These are phyloP conservation scores for Saccharomycopsis olivae DNA, from an alignment of 805 yeast genomes.

Conservation along the genomic window DNA sequence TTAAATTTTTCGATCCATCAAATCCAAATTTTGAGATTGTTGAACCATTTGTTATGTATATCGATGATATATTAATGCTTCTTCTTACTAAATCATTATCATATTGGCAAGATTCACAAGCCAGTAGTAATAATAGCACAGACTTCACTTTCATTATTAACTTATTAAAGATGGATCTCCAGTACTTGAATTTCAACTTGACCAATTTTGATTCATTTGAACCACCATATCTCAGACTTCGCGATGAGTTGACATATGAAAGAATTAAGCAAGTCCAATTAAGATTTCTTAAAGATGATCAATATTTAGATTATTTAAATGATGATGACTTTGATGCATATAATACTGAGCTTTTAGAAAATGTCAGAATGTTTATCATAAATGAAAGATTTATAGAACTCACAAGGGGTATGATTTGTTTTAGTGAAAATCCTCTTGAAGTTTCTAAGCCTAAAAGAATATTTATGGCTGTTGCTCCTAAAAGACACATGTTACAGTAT, in stretches of 20 bases:
- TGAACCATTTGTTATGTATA: constrained; percentile 2
- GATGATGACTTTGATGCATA: constrained; percentile 8
- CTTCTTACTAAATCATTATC: constrained; percentile 8
- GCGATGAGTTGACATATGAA: constrained; percentile 9
- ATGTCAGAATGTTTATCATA: constrained; percentile 12
- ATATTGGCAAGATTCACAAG: constrained; percentile 15
- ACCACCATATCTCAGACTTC: neutral
- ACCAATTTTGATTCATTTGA: constrained; percentile 1
- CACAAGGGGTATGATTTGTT: constrained; percentile 13
- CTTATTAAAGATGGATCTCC: constrained; percentile 15
- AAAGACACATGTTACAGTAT: neutral
- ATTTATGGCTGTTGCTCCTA: neutral
- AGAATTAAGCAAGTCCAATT: constrained; percentile 12
- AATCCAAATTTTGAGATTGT: constrained; percentile 10
- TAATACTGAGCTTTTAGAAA: constrained; percentile 6
- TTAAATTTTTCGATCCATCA: constrained; percentile 5
- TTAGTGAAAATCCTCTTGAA: constrained; percentile 8
- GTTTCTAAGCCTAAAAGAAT: constrained; percentile 4
- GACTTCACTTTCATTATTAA: constrained; percentile 13
- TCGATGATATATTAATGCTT: constrained; percentile 7
- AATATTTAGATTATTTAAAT: constrained; percentile 8
- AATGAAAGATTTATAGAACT: constrained; percentile 15
- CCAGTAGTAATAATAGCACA: constrained; percentile 3
- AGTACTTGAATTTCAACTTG: constrained; percentile 9
- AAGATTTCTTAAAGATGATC: constrained; percentile 14